Base-by-base conservation (phyloP, 2,329 filamentous ascomycete genomes). In the Alternaria arborescens region DNA sequence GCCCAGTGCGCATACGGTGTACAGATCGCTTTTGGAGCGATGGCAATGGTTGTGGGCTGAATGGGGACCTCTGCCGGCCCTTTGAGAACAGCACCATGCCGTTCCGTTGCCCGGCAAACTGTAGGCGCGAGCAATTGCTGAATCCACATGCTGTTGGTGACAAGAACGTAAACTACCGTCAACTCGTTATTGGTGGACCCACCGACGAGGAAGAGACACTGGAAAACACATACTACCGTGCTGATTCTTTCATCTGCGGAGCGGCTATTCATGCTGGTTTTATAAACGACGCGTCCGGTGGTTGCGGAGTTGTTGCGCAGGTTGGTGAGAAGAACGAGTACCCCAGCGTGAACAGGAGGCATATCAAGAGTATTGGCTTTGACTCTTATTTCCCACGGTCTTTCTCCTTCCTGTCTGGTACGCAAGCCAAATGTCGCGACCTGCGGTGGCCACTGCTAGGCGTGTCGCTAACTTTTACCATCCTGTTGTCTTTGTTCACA, bases 381-480 rank as follows among this genome's bases (percentile, higher is more conserved):
- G 87, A 93, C 64, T 94, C 93, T 0, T 93, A 92, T 66, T 99
- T 99, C 71, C 95, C 95, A 1, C 89, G 92, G 30, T 90, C 93
- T 0, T 97, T 92, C 76, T 87, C 87, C 18, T 98, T 99, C 69
- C 80, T 91, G 5, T 78, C 83, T 5, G 85, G 85, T 32, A 84
- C 93, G 7, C 79, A 85, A 14, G 91, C 92, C 70, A 85, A 88
- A 51, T 89, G 92, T 16, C 84, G 85, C 55, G 95, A 98, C 76
- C 86, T 91, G 58, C 86, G 94, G 44, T 99, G 95, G 95, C 85
- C 90, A 2, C 81, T 97, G 3, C 85, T 99, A 10, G 91, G 87
- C 16, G 86, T 98, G 8, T 96, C 93, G 0, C 84, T 94, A 24
- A 87, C 88, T 52, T 97, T 96, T 68, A 92, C 93, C 2, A 85